Evolutionary conservation across 2,329 filamentous ascomycete species (phyloP).

Genomic region (Talaromyces sp.): DNA sequence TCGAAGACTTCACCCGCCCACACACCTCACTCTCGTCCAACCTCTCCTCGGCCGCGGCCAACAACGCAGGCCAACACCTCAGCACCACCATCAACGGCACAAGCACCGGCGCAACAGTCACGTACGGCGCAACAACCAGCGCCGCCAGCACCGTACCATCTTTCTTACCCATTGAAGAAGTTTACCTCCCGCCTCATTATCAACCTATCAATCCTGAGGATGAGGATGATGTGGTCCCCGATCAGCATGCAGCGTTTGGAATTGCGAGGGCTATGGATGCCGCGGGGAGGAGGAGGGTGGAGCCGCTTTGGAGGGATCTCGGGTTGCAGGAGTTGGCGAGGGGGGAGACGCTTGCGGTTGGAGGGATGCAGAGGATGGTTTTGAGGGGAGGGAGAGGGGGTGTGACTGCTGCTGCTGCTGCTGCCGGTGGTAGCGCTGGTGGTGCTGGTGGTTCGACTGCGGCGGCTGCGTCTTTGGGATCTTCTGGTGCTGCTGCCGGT

Average conservation of each 20-base stretch:
- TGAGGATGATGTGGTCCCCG: slow-evolving; percentile 62
- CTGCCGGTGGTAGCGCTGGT: slow-evolving; percentile 11
- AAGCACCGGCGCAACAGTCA: slow-evolving; percentile 16
- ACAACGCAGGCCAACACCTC: slow-evolving; percentile 14
- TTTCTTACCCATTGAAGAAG: slow-evolving; percentile 53
- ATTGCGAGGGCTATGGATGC: slow-evolving; percentile 58
- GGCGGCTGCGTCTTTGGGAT: slow-evolving; percentile 7
- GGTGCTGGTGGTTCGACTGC: slow-evolving; percentile 19
- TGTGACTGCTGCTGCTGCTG: neutral
- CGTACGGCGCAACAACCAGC: slow-evolving; percentile 25
- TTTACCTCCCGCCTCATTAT: slow-evolving; percentile 56
- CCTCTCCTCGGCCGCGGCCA: too few relatives aligned
- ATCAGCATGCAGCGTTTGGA: slow-evolving; percentile 63
- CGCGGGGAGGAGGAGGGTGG: slow-evolving; percentile 30
- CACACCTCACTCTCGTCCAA: slow-evolving; percentile 29
- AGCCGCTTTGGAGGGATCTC: slow-evolving; percentile 56
- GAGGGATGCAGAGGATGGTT: slow-evolving; percentile 7
- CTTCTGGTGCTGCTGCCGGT: slow-evolving; percentile 11
- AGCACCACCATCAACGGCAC: slow-evolving; percentile 16
- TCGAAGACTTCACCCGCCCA: slow-evolving; percentile 47
- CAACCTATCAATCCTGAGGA: slow-evolving; percentile 62
- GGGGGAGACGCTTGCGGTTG: slow-evolving; percentile 8
- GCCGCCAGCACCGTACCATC: slow-evolving; percentile 33
- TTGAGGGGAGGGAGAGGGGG: slow-evolving; percentile 6
- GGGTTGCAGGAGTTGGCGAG: slow-evolving; percentile 50